These are phyloP conservation scores for Coemansia sp. DNA, from an alignment of 192 early-diverging fungal genomes.

Conservation along the genomic window DNA sequence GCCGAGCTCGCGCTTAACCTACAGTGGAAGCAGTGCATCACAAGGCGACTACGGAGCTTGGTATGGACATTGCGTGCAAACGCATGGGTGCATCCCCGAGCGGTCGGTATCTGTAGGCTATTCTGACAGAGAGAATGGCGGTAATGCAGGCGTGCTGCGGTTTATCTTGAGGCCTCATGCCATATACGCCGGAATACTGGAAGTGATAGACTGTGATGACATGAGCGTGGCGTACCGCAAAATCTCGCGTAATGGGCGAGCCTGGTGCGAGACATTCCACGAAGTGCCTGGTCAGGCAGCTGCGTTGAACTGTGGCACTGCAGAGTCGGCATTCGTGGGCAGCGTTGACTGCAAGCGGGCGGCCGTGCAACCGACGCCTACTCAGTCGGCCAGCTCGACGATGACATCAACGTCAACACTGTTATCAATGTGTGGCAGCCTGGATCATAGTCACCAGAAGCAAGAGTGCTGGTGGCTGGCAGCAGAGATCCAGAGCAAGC, in stretches of 20 bases:
- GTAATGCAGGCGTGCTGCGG: background rate
- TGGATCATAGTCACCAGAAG: background rate
- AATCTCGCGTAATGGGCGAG: constrained; percentile 14
- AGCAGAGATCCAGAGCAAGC: background rate
- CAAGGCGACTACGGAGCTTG: background rate
- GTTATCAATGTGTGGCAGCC: background rate
- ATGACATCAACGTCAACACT: background rate
- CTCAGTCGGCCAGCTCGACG: background rate
- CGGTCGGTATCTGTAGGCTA: background rate
- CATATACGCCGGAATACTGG: constrained; percentile 19
- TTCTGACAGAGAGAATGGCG: background rate
- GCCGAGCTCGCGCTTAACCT: background rate
- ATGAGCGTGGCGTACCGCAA: constrained; percentile 27
- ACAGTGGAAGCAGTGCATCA: background rate
- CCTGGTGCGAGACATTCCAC: constrained; percentile 45
- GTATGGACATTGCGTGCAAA: background rate
- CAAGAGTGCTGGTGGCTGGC: background rate
- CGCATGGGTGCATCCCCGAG: background rate
- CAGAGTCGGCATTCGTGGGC: background rate
- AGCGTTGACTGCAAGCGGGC: background rate
- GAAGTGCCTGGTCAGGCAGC: background rate
- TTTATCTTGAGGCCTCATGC: constrained; percentile 26
- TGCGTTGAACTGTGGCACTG: background rate
- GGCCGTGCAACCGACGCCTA: background rate
- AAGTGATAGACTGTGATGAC: constrained; percentile 25